Conservation (phyloP, 2,329 filamentous ascomycete genomes). For the Alternaria rosae region DNA sequence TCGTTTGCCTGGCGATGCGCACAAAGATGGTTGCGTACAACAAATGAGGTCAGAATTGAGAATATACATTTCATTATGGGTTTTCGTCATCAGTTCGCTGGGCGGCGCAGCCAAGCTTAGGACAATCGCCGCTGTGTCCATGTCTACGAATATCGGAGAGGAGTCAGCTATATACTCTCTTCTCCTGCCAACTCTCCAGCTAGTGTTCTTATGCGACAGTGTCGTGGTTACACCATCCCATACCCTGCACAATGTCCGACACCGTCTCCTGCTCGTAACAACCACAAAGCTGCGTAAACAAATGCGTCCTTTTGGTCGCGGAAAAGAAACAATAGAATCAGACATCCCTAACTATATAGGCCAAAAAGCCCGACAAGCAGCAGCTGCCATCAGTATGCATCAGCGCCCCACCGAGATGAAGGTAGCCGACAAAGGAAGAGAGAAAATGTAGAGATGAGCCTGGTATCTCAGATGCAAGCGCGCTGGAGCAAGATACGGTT, state of each 20-base stretch:
- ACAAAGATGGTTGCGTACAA: neutral
- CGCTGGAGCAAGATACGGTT: slow-evolving; percentile 8
- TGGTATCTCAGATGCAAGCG: slow-evolving; percentile 7
- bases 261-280: slow-evolving; percentile 1
- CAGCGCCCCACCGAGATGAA: slow-evolving; percentile 3
- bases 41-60: slow-evolving; percentile 1
- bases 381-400: slow-evolving; percentile 2
- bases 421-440: slow-evolving; percentile 7
- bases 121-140: slow-evolving; percentile 1
- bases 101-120: slow-evolving; percentile 6
- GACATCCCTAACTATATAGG: neutral
- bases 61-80: slow-evolving; percentile 20
- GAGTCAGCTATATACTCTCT: neutral
- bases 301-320: slow-evolving; percentile 2
- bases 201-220: neutral
- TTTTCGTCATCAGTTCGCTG: slow-evolving; percentile 10
- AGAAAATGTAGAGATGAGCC: slow-evolving; percentile 10
- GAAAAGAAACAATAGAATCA: slow-evolving; percentile 13
- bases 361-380: neutral
- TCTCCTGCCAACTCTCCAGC: neutral
- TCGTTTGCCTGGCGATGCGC: neutral
- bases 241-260: neutral
- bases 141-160: neutral
- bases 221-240: neutral
- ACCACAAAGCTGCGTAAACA: slow-evolving; percentile 11